A percentile compares a stretch with the other conserved stretches of the same genome.
These are phyloP conservation scores for Alternaria tenuissima DNA, from an alignment of 2,329 filamentous ascomycete genomes.

Conservation along the genomic window DNA sequence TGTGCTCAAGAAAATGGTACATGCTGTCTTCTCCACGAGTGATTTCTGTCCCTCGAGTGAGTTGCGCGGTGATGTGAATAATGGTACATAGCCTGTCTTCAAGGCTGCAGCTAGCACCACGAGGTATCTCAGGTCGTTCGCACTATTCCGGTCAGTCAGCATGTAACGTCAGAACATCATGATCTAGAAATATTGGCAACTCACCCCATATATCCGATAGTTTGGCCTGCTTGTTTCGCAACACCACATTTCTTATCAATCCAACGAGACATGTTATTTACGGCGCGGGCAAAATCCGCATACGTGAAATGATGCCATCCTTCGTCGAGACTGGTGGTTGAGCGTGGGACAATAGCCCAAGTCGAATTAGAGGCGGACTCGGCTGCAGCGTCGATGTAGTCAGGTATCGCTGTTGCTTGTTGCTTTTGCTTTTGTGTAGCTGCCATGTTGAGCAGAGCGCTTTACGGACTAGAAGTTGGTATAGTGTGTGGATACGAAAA, in stretches of 20 bases:
- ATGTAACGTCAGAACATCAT: accelerated
- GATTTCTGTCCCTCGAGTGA: conserved; percentile 4
- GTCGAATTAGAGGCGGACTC: not conserved
- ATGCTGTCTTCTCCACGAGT: conserved; percentile 3
- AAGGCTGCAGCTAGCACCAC: conserved; percentile 4
- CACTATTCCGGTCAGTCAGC: not conserved
- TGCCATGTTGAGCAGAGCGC: not conserved
- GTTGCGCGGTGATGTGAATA: conserved; percentile 6
- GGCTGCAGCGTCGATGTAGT: conserved; percentile 5
- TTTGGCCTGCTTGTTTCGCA: not conserved
- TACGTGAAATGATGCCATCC: conserved; percentile 4
- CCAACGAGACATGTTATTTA: conserved; percentile 3
- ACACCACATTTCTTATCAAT: conserved; percentile 1
- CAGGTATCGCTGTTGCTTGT: not conserved
- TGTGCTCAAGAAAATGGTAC: conserved; percentile 4
- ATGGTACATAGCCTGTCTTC: conserved; percentile 8
- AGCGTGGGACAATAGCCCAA: conserved; percentile 7
- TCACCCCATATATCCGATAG: conserved; percentile 10
- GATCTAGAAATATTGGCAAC: not conserved
- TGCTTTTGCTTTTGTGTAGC: not conserved
- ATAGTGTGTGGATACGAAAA: not conserved
- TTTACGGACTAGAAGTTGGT: not conserved
- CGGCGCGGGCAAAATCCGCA: not conserved
- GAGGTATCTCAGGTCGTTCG: conserved; percentile 6
- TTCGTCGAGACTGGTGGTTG: not conserved